A percentile compares a stretch with the other conserved stretches of the same genome.
These are phyloP conservation scores for Curvularia verruculosa DNA, from an alignment of 2,329 filamentous ascomycete genomes.

Conservation along the genomic window DNA sequence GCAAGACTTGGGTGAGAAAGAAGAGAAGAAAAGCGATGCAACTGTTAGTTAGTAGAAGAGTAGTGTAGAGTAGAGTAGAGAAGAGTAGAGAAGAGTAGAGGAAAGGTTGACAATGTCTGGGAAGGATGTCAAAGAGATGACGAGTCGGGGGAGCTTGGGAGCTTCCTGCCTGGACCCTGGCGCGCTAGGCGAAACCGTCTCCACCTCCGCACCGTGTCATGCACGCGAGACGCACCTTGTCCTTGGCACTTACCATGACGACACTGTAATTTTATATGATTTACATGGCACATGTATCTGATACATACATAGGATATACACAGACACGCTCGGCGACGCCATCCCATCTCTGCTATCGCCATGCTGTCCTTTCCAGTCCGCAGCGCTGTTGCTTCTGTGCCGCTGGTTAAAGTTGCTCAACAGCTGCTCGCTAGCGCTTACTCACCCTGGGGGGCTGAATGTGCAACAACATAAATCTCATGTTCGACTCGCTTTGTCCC, in stretches of 20 bases:
- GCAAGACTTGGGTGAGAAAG: not conserved
- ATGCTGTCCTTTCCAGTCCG: not conserved
- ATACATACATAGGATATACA: not conserved
- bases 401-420: not conserved
- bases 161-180: slow-evolving; percentile 15
- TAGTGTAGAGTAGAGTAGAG: slow-evolving; percentile 1
- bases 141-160: slow-evolving; percentile 22
- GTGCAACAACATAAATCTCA: not conserved
- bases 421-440: not conserved
- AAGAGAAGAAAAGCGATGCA: not conserved
- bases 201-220: slow-evolving; percentile 21
- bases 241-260: not conserved
- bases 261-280: not conserved
- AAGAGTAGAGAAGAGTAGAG: slow-evolving; percentile 8
- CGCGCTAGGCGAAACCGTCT: slow-evolving; percentile 24
- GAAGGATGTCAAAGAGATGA: slow-evolving; percentile 6
- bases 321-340: not conserved
- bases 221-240: slow-evolving; percentile 15
- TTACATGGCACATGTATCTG: not conserved
- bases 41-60: not conserved
- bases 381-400: not conserved
- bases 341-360: not conserved
- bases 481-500: not conserved
- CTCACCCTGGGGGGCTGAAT: not conserved
- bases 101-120: slow-evolving; percentile 11